These are phyloP conservation scores for Fusarium penzigii DNA, from an alignment of 2,329 filamentous ascomycete genomes.

Conservation along the genomic window DNA sequence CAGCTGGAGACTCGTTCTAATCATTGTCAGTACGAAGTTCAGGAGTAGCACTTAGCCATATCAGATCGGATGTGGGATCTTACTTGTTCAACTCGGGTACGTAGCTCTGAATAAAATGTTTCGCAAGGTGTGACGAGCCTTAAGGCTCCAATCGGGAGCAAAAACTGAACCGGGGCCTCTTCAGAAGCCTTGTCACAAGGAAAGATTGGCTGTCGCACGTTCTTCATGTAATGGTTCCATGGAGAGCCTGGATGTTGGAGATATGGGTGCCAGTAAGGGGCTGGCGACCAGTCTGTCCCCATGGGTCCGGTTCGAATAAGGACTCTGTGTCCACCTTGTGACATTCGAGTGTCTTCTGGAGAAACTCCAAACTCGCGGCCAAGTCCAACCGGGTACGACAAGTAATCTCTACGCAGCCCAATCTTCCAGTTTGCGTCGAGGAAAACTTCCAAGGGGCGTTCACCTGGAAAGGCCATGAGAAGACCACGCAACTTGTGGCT, in stretches of 20 bases:
- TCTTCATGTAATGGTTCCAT: conserved; percentile 28
- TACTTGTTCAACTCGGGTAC: conserved; percentile 7
- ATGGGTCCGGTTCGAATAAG: conserved; percentile 11
- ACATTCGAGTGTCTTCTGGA: conserved; percentile 19
- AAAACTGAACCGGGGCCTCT: neutral
- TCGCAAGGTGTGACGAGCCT: conserved; percentile 1
- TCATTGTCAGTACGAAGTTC: neutral
- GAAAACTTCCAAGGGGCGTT: conserved; percentile 1
- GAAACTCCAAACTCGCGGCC: conserved; percentile 24
- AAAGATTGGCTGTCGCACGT: conserved; percentile 7
- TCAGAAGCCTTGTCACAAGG: conserved; percentile 1
- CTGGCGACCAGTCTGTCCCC: conserved; percentile 8
- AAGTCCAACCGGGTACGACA: conserved; percentile 5
- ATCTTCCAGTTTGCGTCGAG: conserved; percentile 2
- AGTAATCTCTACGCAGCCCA: neutral
- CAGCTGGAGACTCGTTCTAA: neutral
- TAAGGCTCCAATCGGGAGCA: conserved; percentile 10
- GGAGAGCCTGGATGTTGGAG: conserved; percentile 20
- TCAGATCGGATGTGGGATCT: neutral
- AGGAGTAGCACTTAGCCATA: neutral
- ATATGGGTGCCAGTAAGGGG: conserved; percentile 23
- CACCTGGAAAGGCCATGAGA: neutral
- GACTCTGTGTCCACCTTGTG: conserved; percentile 15
- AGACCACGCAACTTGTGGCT: conserved; percentile 5
- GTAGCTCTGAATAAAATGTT: conserved; percentile 6